Evolutionary conservation across 257 asterid species (phyloP).

Genomic region (Capsicum chinense): DNA sequence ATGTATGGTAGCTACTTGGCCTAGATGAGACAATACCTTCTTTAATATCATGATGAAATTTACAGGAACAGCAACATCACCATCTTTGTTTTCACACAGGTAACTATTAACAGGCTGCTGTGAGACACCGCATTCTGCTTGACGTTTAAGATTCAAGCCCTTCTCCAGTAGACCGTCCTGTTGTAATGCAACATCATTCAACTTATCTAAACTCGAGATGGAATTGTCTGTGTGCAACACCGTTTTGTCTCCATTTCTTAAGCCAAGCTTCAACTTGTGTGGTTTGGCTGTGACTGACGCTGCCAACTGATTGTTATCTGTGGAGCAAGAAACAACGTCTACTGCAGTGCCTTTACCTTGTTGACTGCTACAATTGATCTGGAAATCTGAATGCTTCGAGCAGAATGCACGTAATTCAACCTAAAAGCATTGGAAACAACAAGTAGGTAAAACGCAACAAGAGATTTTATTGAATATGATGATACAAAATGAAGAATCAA

Average conservation of each 20-base stretch:
- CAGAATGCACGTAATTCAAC: conserved; percentile 97
- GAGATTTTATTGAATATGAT: conserved; percentile 11
- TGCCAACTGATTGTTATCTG: conserved; percentile 37
- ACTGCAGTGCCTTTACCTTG: conserved; percentile 45
- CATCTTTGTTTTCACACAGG: conserved; percentile 44
- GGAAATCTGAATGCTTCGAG: conserved; percentile 83
- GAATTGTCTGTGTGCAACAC: conserved; percentile 43
- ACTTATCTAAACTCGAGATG: conserved; percentile 42
- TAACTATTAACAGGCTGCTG: conserved; percentile 41
- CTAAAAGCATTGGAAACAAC: conserved; percentile 44
- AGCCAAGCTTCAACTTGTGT: conserved; percentile 39
- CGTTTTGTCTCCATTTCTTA: conserved; percentile 44
- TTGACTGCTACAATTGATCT: conserved; percentile 48
- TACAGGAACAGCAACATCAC: conserved; percentile 44
- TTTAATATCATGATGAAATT: conserved; percentile 60
- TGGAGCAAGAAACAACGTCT: conserved; percentile 56
- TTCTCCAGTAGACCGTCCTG: conserved; percentile 47
- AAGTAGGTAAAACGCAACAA: conserved; percentile 29
- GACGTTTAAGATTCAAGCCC: conserved; percentile 45
- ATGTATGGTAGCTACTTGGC: conserved; percentile 1
- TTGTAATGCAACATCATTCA: conserved; percentile 45
- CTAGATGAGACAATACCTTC: conserved; percentile 59
- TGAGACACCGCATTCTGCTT: conserved; percentile 46
- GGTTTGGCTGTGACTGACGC: conserved; percentile 32
- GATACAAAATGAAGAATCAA: conserved; percentile 26